Conservation (phyloP, 495 filamentous ascomycete genomes). For the Talaromyces thailandensis region DNA sequence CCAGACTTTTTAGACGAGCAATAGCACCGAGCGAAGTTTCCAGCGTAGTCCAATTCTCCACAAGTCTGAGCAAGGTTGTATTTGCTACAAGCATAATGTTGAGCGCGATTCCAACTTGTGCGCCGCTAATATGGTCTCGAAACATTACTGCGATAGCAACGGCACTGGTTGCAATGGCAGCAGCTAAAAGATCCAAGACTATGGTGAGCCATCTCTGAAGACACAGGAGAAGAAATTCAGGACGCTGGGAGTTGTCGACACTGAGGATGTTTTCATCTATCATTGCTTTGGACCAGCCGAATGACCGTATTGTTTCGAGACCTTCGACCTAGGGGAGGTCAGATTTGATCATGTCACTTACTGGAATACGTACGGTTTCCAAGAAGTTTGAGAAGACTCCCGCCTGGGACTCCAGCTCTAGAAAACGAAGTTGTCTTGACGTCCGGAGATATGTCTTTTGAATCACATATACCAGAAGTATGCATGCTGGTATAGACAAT, state of each 20-base stretch:
- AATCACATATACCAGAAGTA: slow-evolving; percentile 9
- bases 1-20: slow-evolving; percentile 19
- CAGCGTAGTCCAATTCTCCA: slow-evolving; percentile 27
- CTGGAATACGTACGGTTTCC: slow-evolving; percentile 23
- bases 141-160: slow-evolving; percentile 15
- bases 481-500: slow-evolving; percentile 7
- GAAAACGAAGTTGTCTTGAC: slow-evolving; percentile 12
- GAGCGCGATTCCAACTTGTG: slow-evolving; percentile 26
- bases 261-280: background rate
- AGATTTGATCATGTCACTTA: background rate
- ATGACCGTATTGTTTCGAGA: slow-evolving; percentile 39
- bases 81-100: slow-evolving; percentile 13
- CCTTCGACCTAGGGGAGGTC: slow-evolving; percentile 20
- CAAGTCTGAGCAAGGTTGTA: slow-evolving; percentile 20
- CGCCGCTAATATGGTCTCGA: slow-evolving; percentile 7
- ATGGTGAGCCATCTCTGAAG: slow-evolving; percentile 45
- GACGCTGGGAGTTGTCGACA: slow-evolving; percentile 25
- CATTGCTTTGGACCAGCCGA: slow-evolving; percentile 23
- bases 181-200: slow-evolving; percentile 35
- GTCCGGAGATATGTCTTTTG: slow-evolving; percentile 13
- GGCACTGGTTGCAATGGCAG: slow-evolving; percentile 19
- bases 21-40: slow-evolving; percentile 30
- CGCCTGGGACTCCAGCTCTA: slow-evolving; percentile 25
- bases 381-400: slow-evolving; percentile 33
- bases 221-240: slow-evolving; percentile 42